Base-by-base conservation (phyloP, 2,329 filamentous ascomycete species). In the Pseudogymnoascus sp. region DNA sequence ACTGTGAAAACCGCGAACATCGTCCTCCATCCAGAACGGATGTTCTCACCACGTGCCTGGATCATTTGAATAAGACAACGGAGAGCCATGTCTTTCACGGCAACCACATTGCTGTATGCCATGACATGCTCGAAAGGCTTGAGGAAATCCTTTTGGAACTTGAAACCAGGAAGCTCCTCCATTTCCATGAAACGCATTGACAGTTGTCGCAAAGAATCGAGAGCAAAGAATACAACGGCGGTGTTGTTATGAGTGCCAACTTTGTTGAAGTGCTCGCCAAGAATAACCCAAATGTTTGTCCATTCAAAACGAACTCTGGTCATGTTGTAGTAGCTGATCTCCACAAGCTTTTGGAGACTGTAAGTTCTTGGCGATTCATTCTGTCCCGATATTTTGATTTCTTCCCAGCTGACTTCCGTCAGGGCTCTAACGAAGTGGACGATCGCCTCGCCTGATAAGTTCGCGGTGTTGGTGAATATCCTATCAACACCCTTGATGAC, bases 271-370 rank as follows among this genome's bases (percentile, higher is more conserved):
- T 99, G 96, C 73, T 96, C 90, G 12, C 95, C 95, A n/a, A 99
- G 83, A 1, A 99, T 90, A 67, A 90, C 90, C 95, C 95, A 99
- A 65, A 99, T 96, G 70, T 89, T 93, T 11, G 90, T 96, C 95
- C 95, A 99, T 74, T 99, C 95, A 71, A 97, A 97, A 71, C 95
- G 89, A 37, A 99, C 93, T 80, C 95, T 87, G 65, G 91, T 92
- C 95, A 99, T 99, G 79, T 99, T 99, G 84, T 99, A 99, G 76
- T 96, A 97, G 75, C 91, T 96, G 75, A 99, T 97, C 76, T 99
- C 95, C 14, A 99, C 96, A 67, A 99, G 85, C 76, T 99, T 99
- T 73, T 99, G 95, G 66, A 99, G 79, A 77, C 93, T 97, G 81
- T 97, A 99, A 7, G 93, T 99, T 63, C 96, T 86, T 10, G 95